Conservation (phyloP, 1,139 yeast species). For the Kodamaea arcana region DNA sequence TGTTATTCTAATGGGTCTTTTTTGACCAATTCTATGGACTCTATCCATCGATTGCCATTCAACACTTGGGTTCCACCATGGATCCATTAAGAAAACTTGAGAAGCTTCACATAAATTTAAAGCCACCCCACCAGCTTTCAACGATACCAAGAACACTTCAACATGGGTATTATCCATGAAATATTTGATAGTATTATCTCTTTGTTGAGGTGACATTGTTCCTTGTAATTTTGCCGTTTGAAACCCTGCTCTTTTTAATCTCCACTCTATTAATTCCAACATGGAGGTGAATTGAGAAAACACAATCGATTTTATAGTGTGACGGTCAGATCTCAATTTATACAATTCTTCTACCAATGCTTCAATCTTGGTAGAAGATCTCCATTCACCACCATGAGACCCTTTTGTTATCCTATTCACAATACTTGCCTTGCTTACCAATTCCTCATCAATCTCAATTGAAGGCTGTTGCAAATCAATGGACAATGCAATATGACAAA, state of each 20-base stretch:
- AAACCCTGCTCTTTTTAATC: constrained; percentile 89
- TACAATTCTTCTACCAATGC: constrained; percentile 92
- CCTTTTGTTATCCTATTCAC: constrained; percentile 82
- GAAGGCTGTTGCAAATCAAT: constrained; percentile 90
- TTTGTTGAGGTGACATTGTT: constrained; percentile 91
- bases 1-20: constrained; percentile 89
- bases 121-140: constrained; percentile 99
- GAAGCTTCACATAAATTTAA: constrained; percentile 94
- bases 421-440: constrained; percentile 74
- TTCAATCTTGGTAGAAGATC: constrained; percentile 92
- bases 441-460: constrained; percentile 64
- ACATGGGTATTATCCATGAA: constrained; percentile 91
- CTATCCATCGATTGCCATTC: constrained; percentile 99
- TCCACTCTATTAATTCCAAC: constrained; percentile 94
- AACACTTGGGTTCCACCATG: constrained; percentile 99
- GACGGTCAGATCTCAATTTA: constrained; percentile 76
- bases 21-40: constrained; percentile 96
- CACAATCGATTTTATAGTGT: constrained; percentile 90
- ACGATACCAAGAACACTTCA: constrained; percentile 87
- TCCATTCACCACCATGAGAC: constrained; percentile 72
- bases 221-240: constrained; percentile 92
- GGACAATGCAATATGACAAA: constrained; percentile 87
- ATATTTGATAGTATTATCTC: constrained; percentile 84
- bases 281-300: constrained; percentile 96
- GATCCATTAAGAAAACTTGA: constrained; percentile 90